These are phyloP conservation scores for Stenocarpella maydis DNA, from an alignment of 2,329 filamentous ascomycete genomes.

Conservation along the genomic window DNA sequence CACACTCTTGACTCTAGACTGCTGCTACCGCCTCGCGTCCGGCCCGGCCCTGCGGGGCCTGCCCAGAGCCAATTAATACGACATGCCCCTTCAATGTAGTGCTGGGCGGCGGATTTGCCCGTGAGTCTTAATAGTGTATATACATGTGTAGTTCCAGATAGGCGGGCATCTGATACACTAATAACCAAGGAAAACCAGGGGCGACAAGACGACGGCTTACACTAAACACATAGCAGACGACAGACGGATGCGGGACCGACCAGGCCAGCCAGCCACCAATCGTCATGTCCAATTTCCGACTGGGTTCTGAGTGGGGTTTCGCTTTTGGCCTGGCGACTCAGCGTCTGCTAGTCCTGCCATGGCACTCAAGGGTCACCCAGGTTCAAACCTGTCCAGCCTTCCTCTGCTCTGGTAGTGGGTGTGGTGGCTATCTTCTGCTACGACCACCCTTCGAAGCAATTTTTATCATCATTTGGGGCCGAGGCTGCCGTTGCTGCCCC, in stretches of 20 bases:
- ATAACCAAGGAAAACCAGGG: not conserved
- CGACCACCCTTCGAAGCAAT: not conserved
- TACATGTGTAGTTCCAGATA: not conserved
- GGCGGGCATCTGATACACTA: not conserved
- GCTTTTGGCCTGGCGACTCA: slow-evolving; percentile 1
- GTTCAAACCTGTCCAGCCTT: not conserved
- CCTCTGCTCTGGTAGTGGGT: not conserved
- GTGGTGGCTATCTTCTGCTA: no score
- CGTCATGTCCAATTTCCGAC: slow-evolving; percentile 18
- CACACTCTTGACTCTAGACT: not conserved
- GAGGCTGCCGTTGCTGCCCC: slow-evolving; percentile 19
- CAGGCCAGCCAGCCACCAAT: slow-evolving; percentile 1
- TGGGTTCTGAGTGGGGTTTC: slow-evolving; percentile 2
- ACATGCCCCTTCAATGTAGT: slow-evolving; percentile 20
- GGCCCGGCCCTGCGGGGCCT: slow-evolving; percentile 1
- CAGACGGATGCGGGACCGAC: not conserved
- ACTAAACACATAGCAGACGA: no score
- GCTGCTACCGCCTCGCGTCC: not conserved
- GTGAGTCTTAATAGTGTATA: no score
- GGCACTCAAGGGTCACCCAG: slow-evolving; percentile 7
- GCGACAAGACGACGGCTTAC: no score
- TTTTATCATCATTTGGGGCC: slow-evolving; percentile 1
- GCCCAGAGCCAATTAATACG: slow-evolving; percentile 5
- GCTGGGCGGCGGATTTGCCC: slow-evolving; percentile 19
- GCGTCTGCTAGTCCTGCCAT: not conserved